Evolutionary conservation across 768 basidiomycete species (phyloP).

Genomic region (Tubosaeta brunneosetosa): DNA sequence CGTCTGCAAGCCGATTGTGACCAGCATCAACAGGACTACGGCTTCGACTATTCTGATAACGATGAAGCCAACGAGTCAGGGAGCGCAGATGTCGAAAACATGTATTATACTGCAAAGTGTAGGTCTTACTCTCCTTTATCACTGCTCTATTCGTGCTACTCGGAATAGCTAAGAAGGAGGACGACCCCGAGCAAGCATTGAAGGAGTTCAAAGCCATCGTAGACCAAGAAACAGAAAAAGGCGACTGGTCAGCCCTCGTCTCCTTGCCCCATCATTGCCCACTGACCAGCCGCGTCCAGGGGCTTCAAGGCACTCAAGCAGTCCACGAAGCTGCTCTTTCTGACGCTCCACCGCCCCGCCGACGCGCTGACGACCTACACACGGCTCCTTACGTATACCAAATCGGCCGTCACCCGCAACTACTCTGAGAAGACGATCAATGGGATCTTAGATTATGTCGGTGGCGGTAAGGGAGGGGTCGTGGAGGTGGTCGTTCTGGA

Average conservation of each 20-base stretch:
- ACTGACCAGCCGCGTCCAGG: slow-evolving; percentile 43
- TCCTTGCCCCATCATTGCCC: neutral
- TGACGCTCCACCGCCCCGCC: slow-evolving; percentile 68
- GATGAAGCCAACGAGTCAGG: slow-evolving; percentile 77
- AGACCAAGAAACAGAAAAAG: slow-evolving; percentile 85
- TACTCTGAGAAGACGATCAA: slow-evolving; percentile 99
- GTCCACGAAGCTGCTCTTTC: slow-evolving; percentile 89
- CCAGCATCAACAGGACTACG: slow-evolving; percentile 66
- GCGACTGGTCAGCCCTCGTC: slow-evolving; percentile 70
- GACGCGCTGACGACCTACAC: slow-evolving; percentile 86
- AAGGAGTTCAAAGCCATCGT: slow-evolving; percentile 88
- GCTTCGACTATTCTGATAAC: slow-evolving; percentile 93
- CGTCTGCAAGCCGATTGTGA: neutral
- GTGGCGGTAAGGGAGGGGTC: slow-evolving; percentile 75
- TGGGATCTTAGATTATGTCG: slow-evolving; percentile 95
- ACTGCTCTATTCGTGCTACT: neutral
- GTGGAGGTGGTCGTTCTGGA: slow-evolving; percentile 86
- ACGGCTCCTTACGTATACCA: slow-evolving; percentile 87
- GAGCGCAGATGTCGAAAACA: slow-evolving; percentile 90
- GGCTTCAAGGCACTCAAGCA: slow-evolving; percentile 99
- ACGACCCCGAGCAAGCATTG: slow-evolving; percentile 86
- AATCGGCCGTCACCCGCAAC: slow-evolving; percentile 90
- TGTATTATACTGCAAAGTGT: slow-evolving; percentile 99
- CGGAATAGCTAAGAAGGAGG: slow-evolving; percentile 80
- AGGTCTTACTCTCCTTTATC: slow-evolving; percentile 23